Evolutionary conservation across 306 rosid species (phyloP).

Genomic region (Quercus agrifolia): DNA sequence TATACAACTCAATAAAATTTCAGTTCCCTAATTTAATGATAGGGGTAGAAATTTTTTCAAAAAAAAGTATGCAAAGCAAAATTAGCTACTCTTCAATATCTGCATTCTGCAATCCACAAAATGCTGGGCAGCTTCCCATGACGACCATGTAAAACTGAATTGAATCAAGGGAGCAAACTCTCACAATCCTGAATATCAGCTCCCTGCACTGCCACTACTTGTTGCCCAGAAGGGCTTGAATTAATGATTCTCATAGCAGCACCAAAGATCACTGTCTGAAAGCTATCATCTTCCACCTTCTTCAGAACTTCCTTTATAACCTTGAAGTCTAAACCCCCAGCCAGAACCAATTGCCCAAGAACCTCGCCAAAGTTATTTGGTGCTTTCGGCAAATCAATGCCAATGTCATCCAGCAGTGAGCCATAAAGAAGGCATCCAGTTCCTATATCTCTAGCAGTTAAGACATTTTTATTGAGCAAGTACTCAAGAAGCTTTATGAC

Average conservation of each 20-base stretch:
- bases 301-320: conserved; percentile 29
- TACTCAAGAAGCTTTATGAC: conserved; percentile 29
- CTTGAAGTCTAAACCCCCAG: conserved; percentile 21
- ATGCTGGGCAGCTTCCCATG: not conserved
- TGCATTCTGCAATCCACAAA: not conserved
- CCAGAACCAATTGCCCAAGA: conserved; percentile 26
- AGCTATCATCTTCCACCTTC: conserved; percentile 33
- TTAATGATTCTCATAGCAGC: conserved; percentile 24
- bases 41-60: too few relatives aligned
- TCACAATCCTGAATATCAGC: conserved; percentile 36
- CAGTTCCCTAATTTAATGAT: too few relatives aligned
- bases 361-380: conserved; percentile 40
- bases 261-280: conserved; percentile 17
- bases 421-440: conserved; percentile 18
- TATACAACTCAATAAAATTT: too few relatives aligned
- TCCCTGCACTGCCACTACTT: conserved; percentile 8
- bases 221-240: conserved; percentile 28
- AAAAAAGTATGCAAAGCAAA: too few relatives aligned
- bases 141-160: not conserved
- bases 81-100: too few relatives aligned
- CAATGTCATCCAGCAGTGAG: conserved; percentile 33
- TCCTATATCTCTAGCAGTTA: conserved; percentile 28
- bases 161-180: conserved; percentile 21
- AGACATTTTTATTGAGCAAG: conserved; percentile 19
- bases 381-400: conserved; percentile 37